Evolutionary conservation across 1,284 basidiomycete genomes (phyloP), one percentile per base, ranked within the genome.

Genomic region (Microbotryum lychnidis-dioicae): DNA sequence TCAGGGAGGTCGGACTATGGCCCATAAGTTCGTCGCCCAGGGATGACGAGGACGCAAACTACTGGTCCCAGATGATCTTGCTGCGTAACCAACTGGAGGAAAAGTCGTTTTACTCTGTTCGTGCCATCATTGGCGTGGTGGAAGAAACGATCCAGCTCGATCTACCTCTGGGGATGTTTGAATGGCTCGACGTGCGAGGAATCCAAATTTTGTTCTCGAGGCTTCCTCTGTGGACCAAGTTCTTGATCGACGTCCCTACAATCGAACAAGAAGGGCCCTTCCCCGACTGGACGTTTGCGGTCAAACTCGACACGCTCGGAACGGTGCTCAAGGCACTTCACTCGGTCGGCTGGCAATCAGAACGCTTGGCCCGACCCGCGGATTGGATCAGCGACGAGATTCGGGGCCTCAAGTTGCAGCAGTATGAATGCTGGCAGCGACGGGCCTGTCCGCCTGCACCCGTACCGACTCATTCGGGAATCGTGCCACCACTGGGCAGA

Each of bases 331-430:
- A 49, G 14, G 48, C 58, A 2, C 48, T 60, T 7, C 58, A 54
- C 10, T 60, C 58, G 4, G n/a, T 60, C 42, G 58, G 58, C 20
- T 60, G 58, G 58, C 6, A 27, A 8, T 55, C 54, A 5, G 42
- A 29, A 1, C 4, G 18, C 3, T 54, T 55, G 48, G 49, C 50
- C 5, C 12, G 18, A 2, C 21, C 55, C 14, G 33, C 48, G 16
- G 44, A 37, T n/a, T 57, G 55, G 60, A 31, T 61, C 50, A n/a
- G 37, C 37, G 37, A 42, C 16, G 37, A 42, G 37, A 42, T 61
- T 23, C 44, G n/a, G 6, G 47, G 21, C 4, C 7, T 48, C n/a
- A 46, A 53, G 14, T 47, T 44, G 14, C 37, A 23, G n/a, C 37
- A n/a, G 47, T 18, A 2, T 29, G 51, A 42, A 18, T 42, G 18